Conservation (phyloP, 176 grass and related monocot species). For the Hyparrhenia diplandra region DNA sequence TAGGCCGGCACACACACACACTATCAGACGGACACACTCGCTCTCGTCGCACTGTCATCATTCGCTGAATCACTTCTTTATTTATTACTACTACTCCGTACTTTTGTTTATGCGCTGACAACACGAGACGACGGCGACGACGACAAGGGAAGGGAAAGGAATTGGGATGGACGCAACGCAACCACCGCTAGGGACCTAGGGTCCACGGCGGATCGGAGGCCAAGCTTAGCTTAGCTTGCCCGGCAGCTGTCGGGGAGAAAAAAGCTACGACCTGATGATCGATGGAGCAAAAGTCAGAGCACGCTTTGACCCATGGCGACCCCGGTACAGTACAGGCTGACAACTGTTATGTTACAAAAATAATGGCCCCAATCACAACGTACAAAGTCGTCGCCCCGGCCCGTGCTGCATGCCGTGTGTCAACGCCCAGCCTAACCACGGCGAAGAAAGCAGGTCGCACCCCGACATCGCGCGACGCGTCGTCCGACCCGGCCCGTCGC, state of each 20-base stretch:
- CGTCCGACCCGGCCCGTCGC: neutral
- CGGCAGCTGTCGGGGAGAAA: constrained; percentile 22
- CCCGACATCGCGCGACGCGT: neutral
- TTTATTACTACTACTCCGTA: neutral
- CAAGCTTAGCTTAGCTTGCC: neutral
- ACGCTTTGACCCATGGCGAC: constrained; percentile 15
- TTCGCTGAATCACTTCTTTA: neutral
- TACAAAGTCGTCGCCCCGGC: neutral
- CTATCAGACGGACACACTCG: neutral
- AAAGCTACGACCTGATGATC: neutral
- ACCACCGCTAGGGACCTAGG: neutral
- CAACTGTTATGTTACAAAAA: no score
- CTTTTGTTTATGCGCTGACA: neutral
- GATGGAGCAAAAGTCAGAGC: constrained; percentile 13
- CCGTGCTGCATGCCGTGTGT: neutral
- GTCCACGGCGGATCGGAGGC: no score
- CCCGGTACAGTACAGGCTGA: neutral
- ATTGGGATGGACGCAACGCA: neutral
- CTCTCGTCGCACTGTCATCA: neutral
- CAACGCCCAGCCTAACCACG: neutral
- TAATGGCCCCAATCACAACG: no score
- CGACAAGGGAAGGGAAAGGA: no score
- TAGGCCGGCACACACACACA: constrained; percentile 19
- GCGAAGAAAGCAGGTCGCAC: neutral
- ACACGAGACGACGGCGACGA: neutral